Evolutionary conservation across 257 asterid genomes (phyloP), one percentile per base, ranked within the genome.

Genomic region (Rehmannia glutinosa): DNA sequence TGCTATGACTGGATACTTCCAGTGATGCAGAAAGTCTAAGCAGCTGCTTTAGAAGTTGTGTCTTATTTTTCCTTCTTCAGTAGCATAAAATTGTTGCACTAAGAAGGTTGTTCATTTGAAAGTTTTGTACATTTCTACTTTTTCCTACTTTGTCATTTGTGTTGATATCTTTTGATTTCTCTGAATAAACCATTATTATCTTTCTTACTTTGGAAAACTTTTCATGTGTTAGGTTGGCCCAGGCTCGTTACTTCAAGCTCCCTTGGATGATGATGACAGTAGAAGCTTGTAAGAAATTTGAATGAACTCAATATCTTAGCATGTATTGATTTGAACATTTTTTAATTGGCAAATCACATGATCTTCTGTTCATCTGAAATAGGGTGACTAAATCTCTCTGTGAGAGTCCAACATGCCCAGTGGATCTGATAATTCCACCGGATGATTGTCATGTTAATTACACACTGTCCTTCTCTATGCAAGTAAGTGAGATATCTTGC

Each of bases 401-500:
- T 63, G 95, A 80, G 77, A 86, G 86, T 79, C 54, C 93, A 65
- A 73, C 75, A 66, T 92, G 98, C 79, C 98, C 98, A 57, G 49
- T 54, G 84, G 98, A 92, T 83, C 80, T 92, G 76, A 87, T 92
- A 70, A 72, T 82, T 67, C 98, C 98, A 49, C 98, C 97, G 42
- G 98, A 92, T 75, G 98, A 92, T 79, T 92, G 98, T 70, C 97
- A 92, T 83, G 98, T 86, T 72, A 92, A 92, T 77, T 90, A 92
- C 66, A 92, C 98, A 8, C 71, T 89, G 73, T 83, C 96, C 56
- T 92, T 90, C 82, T 86, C 98, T 35, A 74, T 92, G 77, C 98
- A 92, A 81, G 98, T 92, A 81, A 87, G 96, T 63, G 45, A 43
- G 32, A 43, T 42, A 77, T 61, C 59, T 62, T 60, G 46, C 57